A percentile compares a stretch with the other conserved stretches of the same genome.
phyloP scores from a whole-genome alignment of 129 eudicot species.

The Saposhnikovia divaricata region DNA sequence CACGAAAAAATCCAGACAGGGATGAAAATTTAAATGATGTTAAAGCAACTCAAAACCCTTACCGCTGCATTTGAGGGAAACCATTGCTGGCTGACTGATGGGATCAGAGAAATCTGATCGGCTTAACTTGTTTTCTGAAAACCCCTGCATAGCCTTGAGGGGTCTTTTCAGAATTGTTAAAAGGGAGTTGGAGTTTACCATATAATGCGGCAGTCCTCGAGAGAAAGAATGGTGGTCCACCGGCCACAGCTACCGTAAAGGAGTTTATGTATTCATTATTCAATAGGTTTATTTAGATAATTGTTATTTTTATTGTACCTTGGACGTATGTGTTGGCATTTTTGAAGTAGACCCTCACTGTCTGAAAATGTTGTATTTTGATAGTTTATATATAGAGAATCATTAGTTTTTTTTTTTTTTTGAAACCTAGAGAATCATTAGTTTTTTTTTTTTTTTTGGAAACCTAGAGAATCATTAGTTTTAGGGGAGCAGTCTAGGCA shows the following conservation, averaged over 20 bases:
- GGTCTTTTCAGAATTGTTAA: not conserved
- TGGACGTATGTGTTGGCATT: not conserved
- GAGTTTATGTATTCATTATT: too few species aligned
- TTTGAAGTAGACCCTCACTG: not conserved
- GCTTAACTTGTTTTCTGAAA: not conserved
- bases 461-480: too few species aligned
- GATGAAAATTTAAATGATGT: not conserved
- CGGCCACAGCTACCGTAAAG: not conserved
- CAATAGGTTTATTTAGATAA: not conserved
- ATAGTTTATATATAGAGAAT: too few species aligned
- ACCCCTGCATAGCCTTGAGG: not conserved
- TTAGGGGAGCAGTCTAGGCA: too few species aligned
- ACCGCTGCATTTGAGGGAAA: not conserved
- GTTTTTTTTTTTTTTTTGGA: too few species aligned
- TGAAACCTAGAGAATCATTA: too few species aligned
- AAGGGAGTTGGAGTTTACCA: not conserved
- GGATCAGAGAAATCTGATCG: not conserved
- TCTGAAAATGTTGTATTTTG: too few species aligned
- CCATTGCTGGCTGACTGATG: not conserved
- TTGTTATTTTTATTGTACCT: not conserved
- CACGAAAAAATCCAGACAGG: slow-evolving; percentile 1
- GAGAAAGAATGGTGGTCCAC: not conserved
- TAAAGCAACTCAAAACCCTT: not conserved
- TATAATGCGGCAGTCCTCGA: not conserved
- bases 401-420: too few species aligned